Evolutionary conservation across 176 grass and related monocot genomes (phyloP), one percentile per base, ranked within the genome.

Genomic region (Oryza glaberrima): DNA sequence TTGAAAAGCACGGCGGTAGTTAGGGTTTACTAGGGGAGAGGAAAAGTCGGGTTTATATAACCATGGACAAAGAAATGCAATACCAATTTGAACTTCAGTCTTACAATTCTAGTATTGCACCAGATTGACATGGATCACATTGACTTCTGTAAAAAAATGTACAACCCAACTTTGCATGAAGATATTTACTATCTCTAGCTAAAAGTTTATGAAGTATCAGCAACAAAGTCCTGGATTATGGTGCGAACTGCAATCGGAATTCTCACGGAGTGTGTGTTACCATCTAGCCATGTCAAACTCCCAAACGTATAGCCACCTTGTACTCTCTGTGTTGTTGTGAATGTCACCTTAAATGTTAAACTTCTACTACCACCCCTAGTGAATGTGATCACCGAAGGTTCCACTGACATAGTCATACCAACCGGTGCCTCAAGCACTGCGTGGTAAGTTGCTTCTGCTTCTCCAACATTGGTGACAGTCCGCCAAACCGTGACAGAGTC

Each of bases 241-340:
- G 82, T 77, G 1, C 81, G 67, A 10, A 82, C 67, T 0, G 60
- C 81, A 0, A 90, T 10, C 0, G 80, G 90, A 16, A 92, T 89
- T 11, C 87, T 86, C 13, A 89, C 80, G 0, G 25, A 69, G 44
- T 89, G 87, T 0, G 0, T 17, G 0, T 6, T 13, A 10, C 3
- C 65, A n/a, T 49, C 87, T 0, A 26, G 11, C 91, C 87, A 92
- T 2, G 84, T 78, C 13, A 92, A 23, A 67, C 87, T 89, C 5
- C 91, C 87, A 0, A 92, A 91, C 0, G 73, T 70, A 0, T 32
- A 32, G 30, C 30, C 30, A 32, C 30, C 30, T 32, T 32, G 30
- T 32, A 32, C 30, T 32, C 20, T 84, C 3, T 61, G 75, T 7
- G 1, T 78, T 0, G 84, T 43, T 1, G 0, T 23, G 10, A 89